A percentile compares a stretch with the other conserved stretches of the same genome.
Conservation (phyloP, 345 rosid genomes). For the Rhodamnia argentea region DNA sequence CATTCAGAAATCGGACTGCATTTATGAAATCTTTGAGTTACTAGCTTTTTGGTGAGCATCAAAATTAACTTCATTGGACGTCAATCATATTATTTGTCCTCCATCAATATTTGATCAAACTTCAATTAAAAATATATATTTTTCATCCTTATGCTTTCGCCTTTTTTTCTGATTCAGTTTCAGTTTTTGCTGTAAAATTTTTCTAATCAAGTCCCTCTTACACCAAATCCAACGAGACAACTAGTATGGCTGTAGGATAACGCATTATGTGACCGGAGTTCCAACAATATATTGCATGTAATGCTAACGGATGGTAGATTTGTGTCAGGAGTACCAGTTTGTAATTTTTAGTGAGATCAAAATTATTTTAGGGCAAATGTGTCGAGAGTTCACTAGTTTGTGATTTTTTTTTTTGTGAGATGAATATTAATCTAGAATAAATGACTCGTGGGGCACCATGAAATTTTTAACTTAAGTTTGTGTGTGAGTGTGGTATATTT, state of each 20-base stretch:
- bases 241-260: neutral
- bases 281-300: neutral
- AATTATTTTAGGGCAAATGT: neutral
- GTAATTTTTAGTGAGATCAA: fast-evolving
- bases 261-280: neutral
- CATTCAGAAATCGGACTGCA: fast-evolving
- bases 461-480: neutral
- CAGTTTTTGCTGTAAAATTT: fast-evolving
- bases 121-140: fast-evolving
- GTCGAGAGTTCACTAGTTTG: fast-evolving
- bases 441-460: neutral
- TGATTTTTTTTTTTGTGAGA: neutral
- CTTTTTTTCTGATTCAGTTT: neutral
- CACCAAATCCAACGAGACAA: neutral
- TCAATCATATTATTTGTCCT: neutral
- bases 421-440: neutral
- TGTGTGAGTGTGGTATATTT: too few species aligned
- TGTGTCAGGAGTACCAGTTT: neutral
- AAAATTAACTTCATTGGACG: neutral
- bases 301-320: neutral
- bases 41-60: neutral
- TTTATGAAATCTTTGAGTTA: neutral
- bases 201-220: neutral
- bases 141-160: neutral
- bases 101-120: neutral